Percentiles rank a stretch among this genome's conserved stretches.
Evolutionary conservation across 2,329 filamentous ascomycete genomes (phyloP).

Genomic region (Penicillium sp.): DNA sequence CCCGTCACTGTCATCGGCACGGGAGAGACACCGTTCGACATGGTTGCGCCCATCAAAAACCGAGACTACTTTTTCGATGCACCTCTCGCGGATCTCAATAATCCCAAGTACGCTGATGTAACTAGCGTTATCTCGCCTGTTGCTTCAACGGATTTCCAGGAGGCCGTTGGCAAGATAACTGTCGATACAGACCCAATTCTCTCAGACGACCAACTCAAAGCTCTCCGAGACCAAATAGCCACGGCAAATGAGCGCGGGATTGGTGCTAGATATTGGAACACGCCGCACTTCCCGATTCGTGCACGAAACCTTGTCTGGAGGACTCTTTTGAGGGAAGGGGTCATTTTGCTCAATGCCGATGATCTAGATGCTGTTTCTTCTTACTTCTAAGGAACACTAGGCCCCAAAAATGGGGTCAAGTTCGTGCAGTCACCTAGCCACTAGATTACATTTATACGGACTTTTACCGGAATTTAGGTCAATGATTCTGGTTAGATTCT

Average conservation of each 20-base stretch:
- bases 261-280: conserved; percentile 62
- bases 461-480: neutral
- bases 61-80: conserved; percentile 64
- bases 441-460: neutral
- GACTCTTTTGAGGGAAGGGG: conserved; percentile 56
- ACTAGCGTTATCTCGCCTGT: conserved; percentile 53
- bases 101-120: conserved; percentile 45
- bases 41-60: conserved; percentile 47
- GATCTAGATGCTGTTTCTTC: conserved; percentile 56
- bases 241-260: conserved; percentile 59
- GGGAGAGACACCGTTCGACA: conserved; percentile 54
- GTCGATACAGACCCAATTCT: conserved; percentile 39
- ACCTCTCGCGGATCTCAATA: conserved; percentile 49
- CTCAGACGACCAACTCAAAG: conserved; percentile 46
- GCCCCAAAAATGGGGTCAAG: neutral
- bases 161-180: conserved; percentile 40
- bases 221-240: conserved; percentile 53
- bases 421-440: neutral
- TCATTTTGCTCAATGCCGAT: conserved; percentile 64
- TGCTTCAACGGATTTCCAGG: conserved; percentile 53
- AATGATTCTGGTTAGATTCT: neutral
- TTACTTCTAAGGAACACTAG: conserved; percentile 24
- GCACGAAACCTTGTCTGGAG: conserved; percentile 60
- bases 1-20: conserved; percentile 64
- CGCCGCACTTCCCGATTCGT: conserved; percentile 60